Base-by-base conservation (phyloP, 2,329 filamentous ascomycete species). In the Penicillium sp. region DNA sequence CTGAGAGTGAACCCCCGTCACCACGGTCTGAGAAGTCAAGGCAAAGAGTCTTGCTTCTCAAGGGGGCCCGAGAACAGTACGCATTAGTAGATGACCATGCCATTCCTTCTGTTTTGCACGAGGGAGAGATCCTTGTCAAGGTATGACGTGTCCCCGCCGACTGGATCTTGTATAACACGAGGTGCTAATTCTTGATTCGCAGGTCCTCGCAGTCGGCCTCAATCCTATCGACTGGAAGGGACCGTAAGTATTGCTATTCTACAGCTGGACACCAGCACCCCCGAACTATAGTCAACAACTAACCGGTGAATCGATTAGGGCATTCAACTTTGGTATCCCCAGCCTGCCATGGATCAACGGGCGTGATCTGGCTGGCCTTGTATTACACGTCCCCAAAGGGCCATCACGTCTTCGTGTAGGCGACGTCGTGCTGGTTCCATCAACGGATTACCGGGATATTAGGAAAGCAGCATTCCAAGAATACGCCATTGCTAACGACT, bases 191-290 rank as follows among this genome's bases (percentile, higher is more conserved):
- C 29, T 52, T 46, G 8, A 23, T 34, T 8, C 9, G 2, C 52
- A 73, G 71, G 76, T 85, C 1, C 75, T 80, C 37, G 82, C 82
- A 13, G 86, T 90, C 62, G 88, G 88, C 0, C 73, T 91, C 37
- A 91, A 91, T 63, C 89, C 89, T 0, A 88, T 91, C 52, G 89
- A 90, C 68, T 89, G 85, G 85, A 89, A 89, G 75, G 81, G 84
- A 56, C 85, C 86, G 86, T 88, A 75, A 62, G 83, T 77, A 12
- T 37, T 27, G 18, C 21, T 31, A 5, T 40, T 15, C 10, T 35
- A 6, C 31, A 21, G 13, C 34, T 40, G 25, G 4, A 18, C 6
- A n/a, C 16, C 38, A 7, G 9, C 7, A 10, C 1, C 37, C n/a
- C 0, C 6, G 34, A 4, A 23, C 8, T 3, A 34, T 34, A n/a